Base-by-base conservation (phyloP, 2,329 filamentous ascomycete genomes). In the Xylariales sp. region DNA sequence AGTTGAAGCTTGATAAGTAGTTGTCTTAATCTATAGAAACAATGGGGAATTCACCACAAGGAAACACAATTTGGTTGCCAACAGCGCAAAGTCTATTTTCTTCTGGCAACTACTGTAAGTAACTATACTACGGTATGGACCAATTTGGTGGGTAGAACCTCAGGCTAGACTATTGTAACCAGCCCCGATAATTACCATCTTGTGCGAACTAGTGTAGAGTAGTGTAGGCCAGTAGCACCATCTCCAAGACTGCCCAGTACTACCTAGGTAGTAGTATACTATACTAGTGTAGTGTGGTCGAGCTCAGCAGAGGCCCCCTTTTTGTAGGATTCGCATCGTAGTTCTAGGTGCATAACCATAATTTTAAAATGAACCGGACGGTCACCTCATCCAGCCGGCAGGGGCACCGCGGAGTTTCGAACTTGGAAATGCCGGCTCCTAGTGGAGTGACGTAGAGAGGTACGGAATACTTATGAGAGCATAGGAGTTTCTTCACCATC, bases 301-400 rank as follows among this genome's bases (percentile, higher is more conserved):
- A 41, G 18, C 7, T 30, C 3, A 30, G 32, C 7, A 41, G 36
- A n/a, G 12, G 36, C 54, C 54, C 54, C 39, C 18, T 56, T 56
- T 56, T 12, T 32, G 54, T 32, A 56, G 39, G 39, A 56, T 56
- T 56, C 32, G 39, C 18, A 43, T 55, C 28, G 49, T 39, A 14
- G 9, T 7, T 23, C 10, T 36, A 5, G 43, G 23, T 32, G 54
- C 54, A 56, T 56, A 56, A 56, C 39, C 28, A 45, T 45, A 45
- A 56, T 56, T 43, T 56, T 56, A 56, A 55, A 56, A 16, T n/a
- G 39, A 43, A 39, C 14, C 14, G 18, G 30, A 49, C 30, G 46
- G 28, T 49, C 46, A 49, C 46, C 53, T 56, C 53, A 56, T 56
- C 53, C 18, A 23, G 3, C 28, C 1, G 18, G 14, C n/a, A 12